Percentiles rank a stretch among this genome's conserved stretches.
Evolutionary conservation across 495 filamentous ascomycete species (phyloP).

Genomic region (Jackrogersella multiformis): DNA sequence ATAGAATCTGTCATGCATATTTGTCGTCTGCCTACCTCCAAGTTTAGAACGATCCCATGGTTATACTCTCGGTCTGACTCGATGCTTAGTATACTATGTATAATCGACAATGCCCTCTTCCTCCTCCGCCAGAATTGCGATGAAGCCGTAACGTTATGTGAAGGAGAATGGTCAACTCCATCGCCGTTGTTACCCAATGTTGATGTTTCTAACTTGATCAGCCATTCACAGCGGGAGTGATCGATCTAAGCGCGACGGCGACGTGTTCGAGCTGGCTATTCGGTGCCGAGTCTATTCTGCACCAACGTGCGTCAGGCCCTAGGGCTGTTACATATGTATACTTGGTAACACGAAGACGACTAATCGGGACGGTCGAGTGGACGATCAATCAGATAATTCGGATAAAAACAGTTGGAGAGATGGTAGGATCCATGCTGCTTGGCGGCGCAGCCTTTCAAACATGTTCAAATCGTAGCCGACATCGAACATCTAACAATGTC

Average conservation of each 20-base stretch:
- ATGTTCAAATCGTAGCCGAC: constrained; percentile 27
- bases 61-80: constrained; percentile 4
- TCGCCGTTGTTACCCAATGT: constrained; percentile 30
- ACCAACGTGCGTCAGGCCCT: constrained; percentile 32
- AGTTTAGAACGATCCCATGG: constrained; percentile 15
- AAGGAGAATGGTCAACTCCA: constrained; percentile 15
- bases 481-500: constrained; percentile 13
- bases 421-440: constrained; percentile 36
- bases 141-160: constrained; percentile 20
- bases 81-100: constrained; percentile 12
- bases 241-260: constrained; percentile 29
- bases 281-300: constrained; percentile 29
- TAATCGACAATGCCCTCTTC: constrained; percentile 3
- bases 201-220: constrained; percentile 36
- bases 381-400: constrained; percentile 12
- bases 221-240: constrained; percentile 22
- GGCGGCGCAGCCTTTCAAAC: constrained; percentile 25
- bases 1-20: constrained; percentile 15
- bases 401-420: constrained; percentile 37
- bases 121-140: constrained; percentile 5
- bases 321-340: constrained; percentile 24
- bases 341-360: constrained; percentile 26
- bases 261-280: constrained; percentile 17
- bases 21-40: constrained; percentile 9
- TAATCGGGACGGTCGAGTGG: constrained; percentile 24